phyloP scores from a whole-genome alignment of 306 rosid species.

The Abrus precatorius region DNA sequence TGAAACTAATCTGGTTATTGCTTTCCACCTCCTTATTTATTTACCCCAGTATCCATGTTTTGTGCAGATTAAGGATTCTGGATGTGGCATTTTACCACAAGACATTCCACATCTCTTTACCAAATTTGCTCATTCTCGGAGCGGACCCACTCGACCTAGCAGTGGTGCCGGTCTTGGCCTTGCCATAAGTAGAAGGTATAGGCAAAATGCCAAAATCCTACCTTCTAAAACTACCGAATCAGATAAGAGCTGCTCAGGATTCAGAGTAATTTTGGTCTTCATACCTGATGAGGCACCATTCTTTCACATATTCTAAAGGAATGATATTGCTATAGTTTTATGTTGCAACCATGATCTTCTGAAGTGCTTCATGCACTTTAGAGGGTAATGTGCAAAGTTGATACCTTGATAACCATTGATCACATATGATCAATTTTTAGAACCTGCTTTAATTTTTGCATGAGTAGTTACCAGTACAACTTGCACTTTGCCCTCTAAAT shows the following conservation, averaged over 20 bases:
- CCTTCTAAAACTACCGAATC: neutral
- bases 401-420: neutral
- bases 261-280: conserved; percentile 11
- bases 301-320: conserved; percentile 4
- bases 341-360: neutral
- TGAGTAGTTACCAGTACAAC: neutral
- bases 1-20: conserved; percentile 18
- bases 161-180: conserved; percentile 84
- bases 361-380: neutral
- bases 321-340: neutral
- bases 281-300: neutral
- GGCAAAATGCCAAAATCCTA: conserved; percentile 44
- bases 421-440: neutral
- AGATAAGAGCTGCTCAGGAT: neutral
- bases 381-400: neutral
- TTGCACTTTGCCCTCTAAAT: neutral
- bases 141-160: conserved; percentile 64
- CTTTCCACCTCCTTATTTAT: neutral
- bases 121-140: conserved; percentile 72
- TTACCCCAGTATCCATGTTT: conserved; percentile 44
- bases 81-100: conserved; percentile 82
- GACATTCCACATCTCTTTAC: conserved; percentile 81
- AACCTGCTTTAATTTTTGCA: neutral
- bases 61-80: conserved; percentile 90
- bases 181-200: conserved; percentile 83